A percentile compares a stretch with the other conserved stretches of the same genome.
These are phyloP conservation scores for Apophysomyces ossiformis DNA, from an alignment of 371 early-diverging fungal genomes.

Conservation along the genomic window DNA sequence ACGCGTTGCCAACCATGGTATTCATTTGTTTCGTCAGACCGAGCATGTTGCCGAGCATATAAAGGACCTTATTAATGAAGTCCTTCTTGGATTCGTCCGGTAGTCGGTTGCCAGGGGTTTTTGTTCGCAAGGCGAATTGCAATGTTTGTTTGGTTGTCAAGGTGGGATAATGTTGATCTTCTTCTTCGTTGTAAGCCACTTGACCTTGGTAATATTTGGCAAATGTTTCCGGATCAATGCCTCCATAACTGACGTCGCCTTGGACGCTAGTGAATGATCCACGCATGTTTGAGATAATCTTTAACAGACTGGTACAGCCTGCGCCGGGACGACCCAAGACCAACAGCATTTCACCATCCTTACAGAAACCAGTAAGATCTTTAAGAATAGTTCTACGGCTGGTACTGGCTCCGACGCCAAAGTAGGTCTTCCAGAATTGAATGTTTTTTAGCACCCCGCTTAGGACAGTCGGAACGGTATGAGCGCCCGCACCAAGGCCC, in stretches of 20 bases:
- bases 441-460: slow-evolving; percentile 20
- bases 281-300: slow-evolving; percentile 68
- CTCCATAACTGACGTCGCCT: slow-evolving; percentile 65
- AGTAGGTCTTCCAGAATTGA: slow-evolving; percentile 35
- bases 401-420: slow-evolving; percentile 13
- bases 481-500: slow-evolving; percentile 48
- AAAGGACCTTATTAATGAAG: slow-evolving; percentile 51
- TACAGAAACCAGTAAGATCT: slow-evolving; percentile 62
- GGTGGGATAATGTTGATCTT: slow-evolving; percentile 74
- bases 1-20: slow-evolving; percentile 84
- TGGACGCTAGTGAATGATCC: slow-evolving; percentile 55
- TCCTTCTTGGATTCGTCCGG: slow-evolving; percentile 43
- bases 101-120: slow-evolving; percentile 64
- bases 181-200: slow-evolving; percentile 71
- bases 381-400: slow-evolving; percentile 47
- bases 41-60: slow-evolving; percentile 68
- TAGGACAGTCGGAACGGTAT: slow-evolving; percentile 37
- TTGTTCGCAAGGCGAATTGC: slow-evolving; percentile 67
- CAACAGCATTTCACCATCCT: slow-evolving; percentile 73
- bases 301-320: slow-evolving; percentile 70
- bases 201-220: slow-evolving; percentile 59
- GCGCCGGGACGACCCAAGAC: slow-evolving; percentile 76
- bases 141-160: slow-evolving; percentile 71
- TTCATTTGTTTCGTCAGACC: slow-evolving; percentile 76
- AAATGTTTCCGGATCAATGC: slow-evolving; percentile 58